These are phyloP conservation scores for Moesziomyces sp. DNA, from an alignment of 1,284 basidiomycete genomes.

Conservation along the genomic window DNA sequence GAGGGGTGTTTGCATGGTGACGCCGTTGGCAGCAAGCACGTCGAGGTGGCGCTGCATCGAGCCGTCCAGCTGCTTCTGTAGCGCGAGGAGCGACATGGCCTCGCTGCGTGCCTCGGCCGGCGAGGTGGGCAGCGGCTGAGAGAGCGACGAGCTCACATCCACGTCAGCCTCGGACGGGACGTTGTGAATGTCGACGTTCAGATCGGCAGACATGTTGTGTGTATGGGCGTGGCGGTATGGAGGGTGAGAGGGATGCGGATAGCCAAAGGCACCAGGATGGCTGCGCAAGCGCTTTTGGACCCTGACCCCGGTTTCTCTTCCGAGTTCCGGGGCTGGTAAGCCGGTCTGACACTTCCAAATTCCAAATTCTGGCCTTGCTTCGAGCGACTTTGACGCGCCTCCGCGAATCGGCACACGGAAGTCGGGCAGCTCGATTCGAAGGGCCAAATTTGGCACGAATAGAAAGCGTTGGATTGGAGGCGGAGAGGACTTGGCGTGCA, in stretches of 20 bases:
- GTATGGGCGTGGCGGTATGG: not conserved
- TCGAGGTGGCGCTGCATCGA: conserved; percentile 33
- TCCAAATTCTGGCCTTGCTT: too few relatives aligned
- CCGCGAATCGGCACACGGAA: too few relatives aligned
- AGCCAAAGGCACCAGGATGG: too few relatives aligned
- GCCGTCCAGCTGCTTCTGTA: conserved; percentile 42
- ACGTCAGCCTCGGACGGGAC: conserved; percentile 5
- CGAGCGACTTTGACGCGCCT: too few relatives aligned
- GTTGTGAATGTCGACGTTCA: conserved; percentile 42
- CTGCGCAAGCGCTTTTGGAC: conserved; percentile 1
- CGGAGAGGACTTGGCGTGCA: not conserved
- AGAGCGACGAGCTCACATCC: conserved; percentile 29
- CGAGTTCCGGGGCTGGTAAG: too few relatives aligned
- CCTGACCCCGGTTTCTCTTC: too few relatives aligned
- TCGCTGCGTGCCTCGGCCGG: conserved; percentile 24
- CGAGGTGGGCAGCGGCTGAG: conserved; percentile 21
- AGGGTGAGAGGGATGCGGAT: too few relatives aligned
- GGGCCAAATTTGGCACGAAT: too few relatives aligned
- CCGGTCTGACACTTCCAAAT: too few relatives aligned
- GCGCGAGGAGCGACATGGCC: conserved; percentile 30
- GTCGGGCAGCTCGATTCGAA: too few relatives aligned
- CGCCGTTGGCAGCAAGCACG: conserved; percentile 35
- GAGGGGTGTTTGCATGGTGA: conserved; percentile 40
- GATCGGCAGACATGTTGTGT: conserved; percentile 24
- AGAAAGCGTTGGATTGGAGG: too few relatives aligned